Percentiles rank a stretch among this genome's conserved stretches.
These are phyloP conservation scores for Piper longum DNA, from an alignment of 164 flowering plant genomes.

Conservation along the genomic window DNA sequence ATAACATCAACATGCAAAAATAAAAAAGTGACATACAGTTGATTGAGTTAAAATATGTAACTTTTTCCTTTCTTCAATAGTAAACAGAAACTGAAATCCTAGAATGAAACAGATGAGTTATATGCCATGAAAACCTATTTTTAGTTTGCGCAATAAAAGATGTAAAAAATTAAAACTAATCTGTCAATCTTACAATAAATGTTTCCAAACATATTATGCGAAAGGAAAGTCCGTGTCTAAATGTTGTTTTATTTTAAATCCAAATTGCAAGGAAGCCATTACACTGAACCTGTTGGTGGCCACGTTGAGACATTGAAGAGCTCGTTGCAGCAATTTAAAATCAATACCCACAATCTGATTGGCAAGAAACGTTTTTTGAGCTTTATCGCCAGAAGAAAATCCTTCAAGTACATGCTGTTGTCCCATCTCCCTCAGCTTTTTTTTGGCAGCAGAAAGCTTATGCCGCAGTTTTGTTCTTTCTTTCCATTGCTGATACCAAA, in stretches of 20 bases:
- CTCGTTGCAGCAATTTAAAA: slow-evolving; percentile 55
- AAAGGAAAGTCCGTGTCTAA: no score
- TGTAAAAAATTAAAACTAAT: no score
- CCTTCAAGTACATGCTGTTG: slow-evolving; percentile 83
- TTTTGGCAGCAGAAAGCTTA: slow-evolving; percentile 63
- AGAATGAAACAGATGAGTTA: neutral
- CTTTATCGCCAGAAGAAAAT: slow-evolving; percentile 57
- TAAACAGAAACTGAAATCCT: neutral
- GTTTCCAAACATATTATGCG: no score
- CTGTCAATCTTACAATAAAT: no score
- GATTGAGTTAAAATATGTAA: neutral
- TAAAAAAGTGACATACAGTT: neutral
- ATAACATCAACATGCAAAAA: neutral
- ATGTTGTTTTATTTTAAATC: no score
- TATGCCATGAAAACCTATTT: no score
- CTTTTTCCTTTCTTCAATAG: neutral
- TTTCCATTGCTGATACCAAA: slow-evolving; percentile 67
- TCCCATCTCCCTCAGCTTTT: slow-evolving; percentile 64
- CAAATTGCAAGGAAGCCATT: neutral
- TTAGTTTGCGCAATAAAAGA: no score
- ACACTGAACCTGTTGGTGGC: slow-evolving; percentile 35
- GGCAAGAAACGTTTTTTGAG: slow-evolving; percentile 48
- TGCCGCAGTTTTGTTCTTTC: slow-evolving; percentile 58
- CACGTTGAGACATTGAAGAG: slow-evolving; percentile 31
- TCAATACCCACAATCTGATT: slow-evolving; percentile 58